phyloP scores from a whole-genome alignment of 306 rosid species.

The Geum urbanum region DNA sequence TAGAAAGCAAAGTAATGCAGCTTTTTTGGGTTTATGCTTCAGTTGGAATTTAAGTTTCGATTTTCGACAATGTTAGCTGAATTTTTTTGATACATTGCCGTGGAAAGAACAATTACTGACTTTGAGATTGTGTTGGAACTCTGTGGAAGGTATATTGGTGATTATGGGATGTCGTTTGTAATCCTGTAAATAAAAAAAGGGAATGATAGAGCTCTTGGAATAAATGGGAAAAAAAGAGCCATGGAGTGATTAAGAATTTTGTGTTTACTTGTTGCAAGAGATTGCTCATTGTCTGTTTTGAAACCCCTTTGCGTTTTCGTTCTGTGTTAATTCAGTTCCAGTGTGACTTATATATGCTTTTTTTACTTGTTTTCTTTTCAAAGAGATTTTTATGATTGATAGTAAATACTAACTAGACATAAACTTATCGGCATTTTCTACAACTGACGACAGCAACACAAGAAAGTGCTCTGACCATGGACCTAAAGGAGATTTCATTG shows the following conservation, averaged over 20 bases:
- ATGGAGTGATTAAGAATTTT: neutral
- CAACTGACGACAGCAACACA: conserved; percentile 35
- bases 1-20: conserved; percentile 19
- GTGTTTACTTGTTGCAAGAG: neutral
- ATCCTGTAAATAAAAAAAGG: neutral
- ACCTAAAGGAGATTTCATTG: conserved; percentile 45
- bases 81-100: neutral
- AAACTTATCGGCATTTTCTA: conserved; percentile 15
- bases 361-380: neutral
- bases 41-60: conserved; percentile 1
- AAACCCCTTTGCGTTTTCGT: neutral
- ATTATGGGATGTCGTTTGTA: neutral
- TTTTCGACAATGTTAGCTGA: neutral
- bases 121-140: neutral
- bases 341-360: conserved; percentile 1
- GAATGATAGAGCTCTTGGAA: neutral
- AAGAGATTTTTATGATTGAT: neutral
- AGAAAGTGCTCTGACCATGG: conserved; percentile 31
- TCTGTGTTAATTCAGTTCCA: neutral
- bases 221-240: neutral
- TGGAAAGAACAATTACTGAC: neutral
- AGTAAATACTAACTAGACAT: neutral
- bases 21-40: conserved; percentile 8
- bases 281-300: neutral
- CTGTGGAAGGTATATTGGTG: neutral